These are phyloP conservation scores for Marchantia polymorpha DNA, from an alignment of 225 moss, liverwort and hornwort genomes.

Conservation along the genomic window DNA sequence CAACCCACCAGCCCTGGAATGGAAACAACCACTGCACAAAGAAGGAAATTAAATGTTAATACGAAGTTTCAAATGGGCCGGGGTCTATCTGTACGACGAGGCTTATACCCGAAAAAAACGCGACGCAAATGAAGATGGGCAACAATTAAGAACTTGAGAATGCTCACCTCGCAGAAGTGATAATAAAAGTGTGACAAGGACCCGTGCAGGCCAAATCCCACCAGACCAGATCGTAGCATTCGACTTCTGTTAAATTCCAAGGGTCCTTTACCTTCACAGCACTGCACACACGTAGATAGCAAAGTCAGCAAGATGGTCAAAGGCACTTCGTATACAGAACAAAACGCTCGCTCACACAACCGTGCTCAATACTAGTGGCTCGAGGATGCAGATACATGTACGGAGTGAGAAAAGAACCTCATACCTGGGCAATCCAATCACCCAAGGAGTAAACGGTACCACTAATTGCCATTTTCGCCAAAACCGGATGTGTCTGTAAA, in stretches of 20 bases:
- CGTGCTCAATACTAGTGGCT: not conserved
- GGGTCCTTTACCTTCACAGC: conserved; percentile 69
- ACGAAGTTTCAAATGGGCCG: not conserved
- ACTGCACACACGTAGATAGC: conserved; percentile 36
- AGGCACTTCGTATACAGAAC: not conserved
- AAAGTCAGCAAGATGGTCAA: not conserved
- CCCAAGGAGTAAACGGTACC: conserved; percentile 84
- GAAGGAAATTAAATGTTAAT: not conserved
- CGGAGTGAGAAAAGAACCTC: not conserved
- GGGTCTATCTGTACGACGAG: too few relatives aligned
- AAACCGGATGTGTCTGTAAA: conserved; percentile 64
- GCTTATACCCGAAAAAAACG: too few relatives aligned
- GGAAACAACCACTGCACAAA: conserved; percentile 79
- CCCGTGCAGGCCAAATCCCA: conserved; percentile 89
- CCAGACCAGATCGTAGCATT: conserved; percentile 78
- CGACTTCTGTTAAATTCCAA: conserved; percentile 76
- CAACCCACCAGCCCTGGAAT: conserved; percentile 92
- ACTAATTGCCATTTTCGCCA: conserved; percentile 99
- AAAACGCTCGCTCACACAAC: not conserved
- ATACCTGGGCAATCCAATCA: conserved; percentile 92
- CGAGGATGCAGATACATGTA: not conserved
- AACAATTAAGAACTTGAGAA: not conserved
- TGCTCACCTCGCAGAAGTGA: conserved; percentile 76
- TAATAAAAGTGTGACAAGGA: conserved; percentile 93
- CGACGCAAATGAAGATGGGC: too few relatives aligned